phyloP scores from a whole-genome alignment of 2,329 filamentous ascomycete species.

The Penicillium sclerotigenum region DNA sequence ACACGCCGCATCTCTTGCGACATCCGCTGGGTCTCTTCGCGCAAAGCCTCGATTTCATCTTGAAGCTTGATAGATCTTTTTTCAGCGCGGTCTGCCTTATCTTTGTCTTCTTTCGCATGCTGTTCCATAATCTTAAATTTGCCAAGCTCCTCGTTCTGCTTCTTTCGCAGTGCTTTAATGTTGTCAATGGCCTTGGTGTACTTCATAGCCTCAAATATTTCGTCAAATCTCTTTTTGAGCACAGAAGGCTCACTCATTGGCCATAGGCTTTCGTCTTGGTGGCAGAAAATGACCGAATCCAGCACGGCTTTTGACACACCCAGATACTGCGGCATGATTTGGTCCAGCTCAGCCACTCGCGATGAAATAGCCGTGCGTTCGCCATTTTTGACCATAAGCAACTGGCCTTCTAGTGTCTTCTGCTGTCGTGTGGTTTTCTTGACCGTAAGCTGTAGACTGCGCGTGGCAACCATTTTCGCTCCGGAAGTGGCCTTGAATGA shows the following conservation, averaged over 20 bases:
- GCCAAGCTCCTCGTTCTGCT: constrained; percentile 70
- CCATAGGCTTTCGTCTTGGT: constrained; percentile 97
- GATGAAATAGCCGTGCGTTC: constrained; percentile 77
- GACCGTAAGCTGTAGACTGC: constrained; percentile 79
- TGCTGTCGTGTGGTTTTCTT: constrained; percentile 74
- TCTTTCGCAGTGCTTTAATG: constrained; percentile 81
- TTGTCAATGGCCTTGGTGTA: constrained; percentile 98
- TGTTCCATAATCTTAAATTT: constrained; percentile 71
- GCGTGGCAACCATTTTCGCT: constrained; percentile 74
- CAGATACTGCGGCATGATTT: constrained; percentile 77
- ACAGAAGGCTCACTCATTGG: constrained; percentile 83
- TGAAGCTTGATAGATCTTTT: constrained; percentile 64
- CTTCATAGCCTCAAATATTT: constrained; percentile 95
- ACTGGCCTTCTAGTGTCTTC: constrained; percentile 79
- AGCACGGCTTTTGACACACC: constrained; percentile 88
- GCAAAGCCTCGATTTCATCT: constrained; percentile 58
- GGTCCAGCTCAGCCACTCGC: constrained; percentile 75
- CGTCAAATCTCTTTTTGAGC: constrained; percentile 92
- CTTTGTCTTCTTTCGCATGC: constrained; percentile 78
- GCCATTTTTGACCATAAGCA: constrained; percentile 73
- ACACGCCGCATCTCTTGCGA: constrained; percentile 45
- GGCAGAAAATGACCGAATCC: constrained; percentile 95
- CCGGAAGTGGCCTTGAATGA: constrained; percentile 78
- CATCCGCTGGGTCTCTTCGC: constrained; percentile 60
- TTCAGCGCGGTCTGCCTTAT: constrained; percentile 70